Conservation (phyloP, 257 asterid species). For the Solanum sitiens region DNA sequence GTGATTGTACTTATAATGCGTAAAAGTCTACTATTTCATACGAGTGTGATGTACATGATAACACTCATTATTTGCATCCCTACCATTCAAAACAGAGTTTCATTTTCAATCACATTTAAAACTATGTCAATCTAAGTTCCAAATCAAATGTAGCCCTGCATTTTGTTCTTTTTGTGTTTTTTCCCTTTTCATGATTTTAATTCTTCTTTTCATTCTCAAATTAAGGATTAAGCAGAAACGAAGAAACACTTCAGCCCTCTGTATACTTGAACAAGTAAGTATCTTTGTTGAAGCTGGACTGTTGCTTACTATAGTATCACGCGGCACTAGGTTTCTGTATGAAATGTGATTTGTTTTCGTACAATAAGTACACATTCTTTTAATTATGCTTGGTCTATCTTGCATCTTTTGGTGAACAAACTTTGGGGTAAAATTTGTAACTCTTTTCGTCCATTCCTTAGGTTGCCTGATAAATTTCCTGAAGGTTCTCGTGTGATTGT, state of each 20-base stretch:
- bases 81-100: neutral
- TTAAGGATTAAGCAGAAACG: constrained; percentile 75
- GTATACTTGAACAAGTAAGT: constrained; percentile 92
- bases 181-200: constrained; percentile 2
- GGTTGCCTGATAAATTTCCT: constrained; percentile 86
- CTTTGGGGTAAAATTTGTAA: neutral
- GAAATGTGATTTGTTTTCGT: neutral
- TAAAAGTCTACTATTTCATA: neutral
- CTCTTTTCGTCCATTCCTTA: constrained; percentile 7
- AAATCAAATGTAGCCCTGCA: neutral
- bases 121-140: neutral
- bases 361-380: neutral
- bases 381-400: neutral
- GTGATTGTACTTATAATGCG: neutral
- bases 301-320: neutral
- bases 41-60: neutral
- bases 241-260: constrained; percentile 82
- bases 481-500: constrained; percentile 78
- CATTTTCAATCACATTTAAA: neutral
- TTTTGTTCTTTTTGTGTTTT: neutral
- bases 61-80: neutral
- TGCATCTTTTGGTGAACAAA: neutral
- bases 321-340: neutral
- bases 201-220: constrained; percentile 7
- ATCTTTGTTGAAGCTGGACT: neutral